phyloP scores from a whole-genome alignment of 768 basidiomycete species.

The Tulasnella sp. region DNA sequence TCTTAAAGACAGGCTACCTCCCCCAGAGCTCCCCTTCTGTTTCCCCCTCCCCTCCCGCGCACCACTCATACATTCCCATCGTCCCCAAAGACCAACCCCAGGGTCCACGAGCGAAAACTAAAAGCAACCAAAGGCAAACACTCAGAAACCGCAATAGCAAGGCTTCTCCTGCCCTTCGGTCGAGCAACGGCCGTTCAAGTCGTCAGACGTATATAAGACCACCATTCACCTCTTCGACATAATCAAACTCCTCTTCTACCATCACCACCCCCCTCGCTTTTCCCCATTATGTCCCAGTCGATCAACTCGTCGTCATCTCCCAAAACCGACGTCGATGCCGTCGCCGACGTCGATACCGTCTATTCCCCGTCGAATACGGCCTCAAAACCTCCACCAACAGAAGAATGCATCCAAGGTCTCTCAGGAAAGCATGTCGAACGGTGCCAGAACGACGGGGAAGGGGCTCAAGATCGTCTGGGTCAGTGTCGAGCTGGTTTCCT shows the following conservation, averaged over 20 bases:
- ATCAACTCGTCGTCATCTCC: neutral
- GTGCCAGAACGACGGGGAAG: neutral
- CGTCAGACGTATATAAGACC: neutral
- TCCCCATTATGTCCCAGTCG: neutral
- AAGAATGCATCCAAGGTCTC: neutral
- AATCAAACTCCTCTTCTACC: neutral
- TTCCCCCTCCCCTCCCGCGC: neutral
- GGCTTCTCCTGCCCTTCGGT: neutral
- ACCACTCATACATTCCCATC: neutral
- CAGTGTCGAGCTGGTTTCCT: neutral
- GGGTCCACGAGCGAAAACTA: neutral
- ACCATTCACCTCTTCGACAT: neutral
- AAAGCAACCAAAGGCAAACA: neutral
- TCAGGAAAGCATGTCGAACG: neutral
- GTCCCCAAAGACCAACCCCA: neutral
- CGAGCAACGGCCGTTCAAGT: neutral
- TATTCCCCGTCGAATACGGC: neutral
- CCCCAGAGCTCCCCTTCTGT: neutral
- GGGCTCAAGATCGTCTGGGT: neutral
- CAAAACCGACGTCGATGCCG: neutral
- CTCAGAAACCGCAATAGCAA: neutral
- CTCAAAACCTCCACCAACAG: neutral
- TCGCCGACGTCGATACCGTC: neutral
- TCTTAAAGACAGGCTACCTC: neutral
- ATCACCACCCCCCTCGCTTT: neutral